Conservation (phyloP, 768 basidiomycete species). For the Trametes maxima region DNA sequence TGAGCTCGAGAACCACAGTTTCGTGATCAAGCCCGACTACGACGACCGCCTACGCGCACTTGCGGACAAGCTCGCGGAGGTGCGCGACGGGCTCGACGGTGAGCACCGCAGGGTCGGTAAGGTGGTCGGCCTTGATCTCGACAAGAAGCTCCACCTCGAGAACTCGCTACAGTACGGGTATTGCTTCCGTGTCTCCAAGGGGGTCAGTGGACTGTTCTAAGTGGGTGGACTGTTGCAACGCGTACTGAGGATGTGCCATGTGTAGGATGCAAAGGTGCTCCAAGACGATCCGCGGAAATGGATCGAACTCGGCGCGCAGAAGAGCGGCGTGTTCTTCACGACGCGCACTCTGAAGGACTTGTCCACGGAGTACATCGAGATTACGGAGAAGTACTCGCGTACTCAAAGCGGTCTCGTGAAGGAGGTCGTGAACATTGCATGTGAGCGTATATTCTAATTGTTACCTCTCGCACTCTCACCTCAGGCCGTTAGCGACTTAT, state of each 20-base stretch:
- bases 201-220: constrained; percentile 49
- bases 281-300: constrained; percentile 60
- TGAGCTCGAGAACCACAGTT: constrained; percentile 82
- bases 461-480: background rate
- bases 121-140: constrained; percentile 79
- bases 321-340: constrained; percentile 88
- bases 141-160: constrained; percentile 96
- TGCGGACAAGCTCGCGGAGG: constrained; percentile 63
- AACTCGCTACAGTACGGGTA: constrained; percentile 89
- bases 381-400: constrained; percentile 67
- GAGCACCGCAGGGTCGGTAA: constrained; percentile 74
- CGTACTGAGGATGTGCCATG: background rate
- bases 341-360: constrained; percentile 72
- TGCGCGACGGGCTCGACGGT: constrained; percentile 78
- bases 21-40: constrained; percentile 91
- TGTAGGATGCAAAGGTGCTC: constrained; percentile 79
- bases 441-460: constrained; percentile 45
- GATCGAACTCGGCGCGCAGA: constrained; percentile 82
- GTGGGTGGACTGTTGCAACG: background rate
- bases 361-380: constrained; percentile 71
- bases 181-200: constrained; percentile 90
- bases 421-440: constrained; percentile 90
- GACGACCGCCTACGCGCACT: constrained; percentile 74
- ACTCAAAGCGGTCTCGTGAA: constrained; percentile 85
- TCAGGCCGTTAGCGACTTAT: constrained; percentile 73